These are phyloP conservation scores for Populus hybrid DNA, from an alignment of 441 rosid genomes.

Conservation along the genomic window DNA sequence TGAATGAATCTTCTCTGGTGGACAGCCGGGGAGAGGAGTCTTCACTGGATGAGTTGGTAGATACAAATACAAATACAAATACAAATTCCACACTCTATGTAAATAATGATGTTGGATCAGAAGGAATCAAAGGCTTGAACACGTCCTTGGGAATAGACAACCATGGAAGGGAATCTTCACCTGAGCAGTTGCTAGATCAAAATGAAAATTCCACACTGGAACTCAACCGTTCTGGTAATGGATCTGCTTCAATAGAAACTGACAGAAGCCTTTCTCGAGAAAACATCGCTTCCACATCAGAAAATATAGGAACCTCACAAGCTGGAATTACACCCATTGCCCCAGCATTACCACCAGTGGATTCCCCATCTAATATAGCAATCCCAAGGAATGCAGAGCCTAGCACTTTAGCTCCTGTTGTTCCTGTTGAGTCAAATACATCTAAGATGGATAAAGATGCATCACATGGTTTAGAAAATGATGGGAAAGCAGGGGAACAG, in stretches of 20 bases:
- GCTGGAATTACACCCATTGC: conserved; percentile 11
- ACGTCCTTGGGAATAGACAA: conserved; percentile 11
- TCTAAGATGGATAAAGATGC: conserved; percentile 22
- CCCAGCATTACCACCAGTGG: conserved; percentile 9
- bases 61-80: conserved; percentile 10
- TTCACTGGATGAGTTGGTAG: conserved; percentile 10
- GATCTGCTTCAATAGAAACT: conserved; percentile 6
- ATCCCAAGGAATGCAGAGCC: conserved; percentile 10
- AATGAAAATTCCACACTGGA: conserved; percentile 8
- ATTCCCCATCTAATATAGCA: conserved; percentile 20
- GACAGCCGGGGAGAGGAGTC: conserved; percentile 17
- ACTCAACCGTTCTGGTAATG: conserved; percentile 8
- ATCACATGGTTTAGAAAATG: conserved; percentile 9
- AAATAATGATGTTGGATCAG: conserved; percentile 7
- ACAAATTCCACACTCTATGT: conserved; percentile 1
- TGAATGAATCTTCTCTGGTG: conserved; percentile 14
- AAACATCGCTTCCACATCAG: conserved; percentile 17
- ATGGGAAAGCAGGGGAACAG: conserved; percentile 25
- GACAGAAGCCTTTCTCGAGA: conserved; percentile 19
- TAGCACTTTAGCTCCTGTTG: conserved; percentile 15
- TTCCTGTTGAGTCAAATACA: conserved; percentile 17
- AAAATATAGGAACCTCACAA: conserved; percentile 14
- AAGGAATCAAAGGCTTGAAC: conserved; percentile 13
- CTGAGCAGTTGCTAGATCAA: conserved; percentile 6
- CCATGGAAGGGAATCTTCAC: conserved; percentile 18